Base-by-base conservation (phyloP, 345 rosid genomes). In the Citrus inodora region DNA sequence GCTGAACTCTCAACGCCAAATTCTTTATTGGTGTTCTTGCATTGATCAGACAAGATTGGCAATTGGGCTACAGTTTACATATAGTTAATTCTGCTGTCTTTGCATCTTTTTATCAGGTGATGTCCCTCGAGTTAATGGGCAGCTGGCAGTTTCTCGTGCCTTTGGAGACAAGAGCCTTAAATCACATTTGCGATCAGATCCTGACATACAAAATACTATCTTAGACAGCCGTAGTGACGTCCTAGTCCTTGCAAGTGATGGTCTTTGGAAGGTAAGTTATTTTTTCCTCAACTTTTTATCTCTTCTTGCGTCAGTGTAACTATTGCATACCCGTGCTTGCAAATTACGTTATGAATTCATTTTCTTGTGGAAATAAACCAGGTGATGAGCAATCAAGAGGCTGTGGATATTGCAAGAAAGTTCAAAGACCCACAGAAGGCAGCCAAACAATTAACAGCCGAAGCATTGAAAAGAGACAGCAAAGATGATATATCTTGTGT, bases 341-440 rank as follows among this genome's bases (percentile, higher is more conserved):
- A 30, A 13, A 46, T 11, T 46, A 46, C 5, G 4, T 13, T 46
- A 3, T 46, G 51, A 46, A 13, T 46, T 46, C 51, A 46, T 58
- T 38, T 70, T 70, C 16, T 63, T 14, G n/a, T 48, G 30, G 38
- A 80, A 71, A 67, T 64, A 40, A 82, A 78, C 78, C 82, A 86
- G 97, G 97, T 92, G 68, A 87, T 92, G 92, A 76, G 86, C 32
- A 92, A 92, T 85, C 93, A 92, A 86, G 97, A 90, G 82, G 97
- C 94, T 10, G 79, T 90, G 63, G 92, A 92, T 72, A 84, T 92
- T 10, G 97, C 90, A 8, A 92, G 87, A 82, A 88, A 82, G 82
- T 73, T 85, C 62, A 90, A 83, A 84, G 92, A 92, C 82, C 97
- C 97, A 27, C 56, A 81, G 84, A 90, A 89, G 84, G 97, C 97